Conservation (phyloP, 768 basidiomycete genomes). For the Cyclocybe aegerita region DNA sequence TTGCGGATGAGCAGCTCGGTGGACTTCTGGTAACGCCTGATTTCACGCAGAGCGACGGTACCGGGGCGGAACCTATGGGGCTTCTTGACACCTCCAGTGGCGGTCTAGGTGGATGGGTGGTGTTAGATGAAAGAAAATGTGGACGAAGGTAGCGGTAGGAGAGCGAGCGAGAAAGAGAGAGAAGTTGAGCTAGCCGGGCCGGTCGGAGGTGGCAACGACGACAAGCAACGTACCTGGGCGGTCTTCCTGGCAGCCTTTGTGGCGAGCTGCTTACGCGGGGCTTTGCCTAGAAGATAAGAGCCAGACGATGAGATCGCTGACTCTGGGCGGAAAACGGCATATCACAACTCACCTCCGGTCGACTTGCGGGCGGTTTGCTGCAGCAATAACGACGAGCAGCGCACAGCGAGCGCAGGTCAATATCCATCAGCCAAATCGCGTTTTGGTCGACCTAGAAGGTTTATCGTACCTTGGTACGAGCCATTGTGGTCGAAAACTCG, state of each 20-base stretch:
- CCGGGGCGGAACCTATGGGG: slow-evolving; percentile 96
- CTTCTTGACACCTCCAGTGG: slow-evolving; percentile 99
- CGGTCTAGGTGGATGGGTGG: slow-evolving; percentile 43
- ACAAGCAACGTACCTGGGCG: slow-evolving; percentile 54
- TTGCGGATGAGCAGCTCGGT: slow-evolving; percentile 99
- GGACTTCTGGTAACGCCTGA: slow-evolving; percentile 97
- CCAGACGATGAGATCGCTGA: slow-evolving; percentile 3
- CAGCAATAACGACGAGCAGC: slow-evolving; percentile 28
- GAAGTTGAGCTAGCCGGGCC: slow-evolving; percentile 6
- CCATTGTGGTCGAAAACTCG: slow-evolving; percentile 46
- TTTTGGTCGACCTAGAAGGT: slow-evolving; percentile 19
- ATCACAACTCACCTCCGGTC: slow-evolving; percentile 76
- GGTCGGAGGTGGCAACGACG: slow-evolving; percentile 23
- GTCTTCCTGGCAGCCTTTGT: slow-evolving; percentile 96
- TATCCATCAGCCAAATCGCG: slow-evolving; percentile 2
- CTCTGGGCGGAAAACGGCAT: slow-evolving; percentile 9
- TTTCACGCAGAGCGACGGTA: slow-evolving; percentile 99
- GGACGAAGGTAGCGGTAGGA: too few species aligned
- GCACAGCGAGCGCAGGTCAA: slow-evolving; percentile 24
- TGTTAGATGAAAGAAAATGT: too few species aligned
- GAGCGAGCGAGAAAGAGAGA: slow-evolving; percentile 9
- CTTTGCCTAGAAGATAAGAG: slow-evolving; percentile 59
- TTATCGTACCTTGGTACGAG: slow-evolving; percentile 77
- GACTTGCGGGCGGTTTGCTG: slow-evolving; percentile 99
- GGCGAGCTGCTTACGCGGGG: slow-evolving; percentile 92